Evolutionary conservation across 106 monocot species (phyloP), one percentile per base, ranked within the genome.

Genomic region (Platanthera zijinensis): DNA sequence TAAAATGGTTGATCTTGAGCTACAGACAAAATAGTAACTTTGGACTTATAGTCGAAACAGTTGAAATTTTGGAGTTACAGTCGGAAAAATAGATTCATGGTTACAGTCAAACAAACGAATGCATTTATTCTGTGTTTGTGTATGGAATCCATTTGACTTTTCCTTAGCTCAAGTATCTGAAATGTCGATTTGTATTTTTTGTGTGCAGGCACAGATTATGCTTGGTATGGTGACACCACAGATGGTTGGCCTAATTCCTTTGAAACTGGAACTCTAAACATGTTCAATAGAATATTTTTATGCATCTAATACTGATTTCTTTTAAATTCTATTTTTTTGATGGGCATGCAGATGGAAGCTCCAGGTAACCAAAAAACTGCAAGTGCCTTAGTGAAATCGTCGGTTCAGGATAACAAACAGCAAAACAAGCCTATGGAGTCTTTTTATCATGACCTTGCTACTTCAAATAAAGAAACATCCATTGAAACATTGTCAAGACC

Each of bases 221-320:
- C 87, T 96, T 69, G 93, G 93, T 28, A 78, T 96, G 85, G 93
- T 84, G 57, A 79, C 88, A 9, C 96, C 88, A 71, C 96, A 93
- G 72, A 84, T 87, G 85, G 96, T 96, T 52, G 32, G 81, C 78
- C 54, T 75, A 52, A 63, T 22, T 83, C 70, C 9, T 5, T 68
- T 3, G 9, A 83, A 49, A 32, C 12, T 19, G 0, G 10, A 46
- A 39, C 17, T 54, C 6, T 53, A 74, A 69, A 22, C 67, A 80
- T 18, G 4, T 75, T 13, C 25, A 75, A 57, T 57, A 75, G 51
- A 50, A 19, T 51, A 52, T 10, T 3, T 75, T 11, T 19, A 72
- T 6, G 51, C 11, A 22, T 51, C 72, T 51, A 51, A 21, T 51
- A 51, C 50, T 72, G 3, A 19, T 22, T 32, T 50, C 39, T 53